Conservation (phyloP, 2,329 filamentous ascomycete genomes). For the Alternaria triticina region DNA sequence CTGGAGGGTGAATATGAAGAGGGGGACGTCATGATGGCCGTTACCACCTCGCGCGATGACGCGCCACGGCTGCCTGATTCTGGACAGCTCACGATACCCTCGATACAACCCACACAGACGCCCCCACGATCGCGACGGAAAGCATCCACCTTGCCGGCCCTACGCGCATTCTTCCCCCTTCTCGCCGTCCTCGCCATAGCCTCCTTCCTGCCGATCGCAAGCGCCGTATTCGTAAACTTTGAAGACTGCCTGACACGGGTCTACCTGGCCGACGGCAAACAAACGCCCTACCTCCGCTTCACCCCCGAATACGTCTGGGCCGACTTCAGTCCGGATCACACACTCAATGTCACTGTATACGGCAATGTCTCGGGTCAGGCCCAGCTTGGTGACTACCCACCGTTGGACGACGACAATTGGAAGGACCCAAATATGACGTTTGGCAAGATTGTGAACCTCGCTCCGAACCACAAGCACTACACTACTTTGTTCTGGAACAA, state of each 20-base stretch:
- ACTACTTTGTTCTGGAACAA: slow-evolving; percentile 77
- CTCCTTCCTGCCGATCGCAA: slow-evolving; percentile 33
- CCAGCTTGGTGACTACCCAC: slow-evolving; percentile 64
- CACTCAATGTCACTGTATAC: slow-evolving; percentile 79
- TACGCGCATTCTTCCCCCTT: slow-evolving; percentile 21
- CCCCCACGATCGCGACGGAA: slow-evolving; percentile 42
- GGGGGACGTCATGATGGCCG: slow-evolving; percentile 30
- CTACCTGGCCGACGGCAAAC: slow-evolving; percentile 62
- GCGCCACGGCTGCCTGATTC: slow-evolving; percentile 14
- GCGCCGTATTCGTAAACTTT: slow-evolving; percentile 71
- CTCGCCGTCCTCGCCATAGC: slow-evolving; percentile 33
- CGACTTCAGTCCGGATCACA: slow-evolving; percentile 68
- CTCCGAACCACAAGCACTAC: slow-evolving; percentile 63
- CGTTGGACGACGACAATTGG: slow-evolving; percentile 65
- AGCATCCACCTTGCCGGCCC: slow-evolving; percentile 7
- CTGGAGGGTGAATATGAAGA: slow-evolving; percentile 38
- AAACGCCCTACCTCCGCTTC: slow-evolving; percentile 76
- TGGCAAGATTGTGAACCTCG: slow-evolving; percentile 78
- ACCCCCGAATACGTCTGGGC: slow-evolving; percentile 77
- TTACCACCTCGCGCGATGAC: slow-evolving; percentile 30
- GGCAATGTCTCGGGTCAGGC: slow-evolving; percentile 86
- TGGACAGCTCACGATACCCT: slow-evolving; percentile 30
- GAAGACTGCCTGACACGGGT: slow-evolving; percentile 76
- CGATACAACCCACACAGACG: slow-evolving; percentile 35
- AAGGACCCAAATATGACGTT: slow-evolving; percentile 63